phyloP scores from a whole-genome alignment of 2,329 filamentous ascomycete genomes.

The Colletotrichum melonis region DNA sequence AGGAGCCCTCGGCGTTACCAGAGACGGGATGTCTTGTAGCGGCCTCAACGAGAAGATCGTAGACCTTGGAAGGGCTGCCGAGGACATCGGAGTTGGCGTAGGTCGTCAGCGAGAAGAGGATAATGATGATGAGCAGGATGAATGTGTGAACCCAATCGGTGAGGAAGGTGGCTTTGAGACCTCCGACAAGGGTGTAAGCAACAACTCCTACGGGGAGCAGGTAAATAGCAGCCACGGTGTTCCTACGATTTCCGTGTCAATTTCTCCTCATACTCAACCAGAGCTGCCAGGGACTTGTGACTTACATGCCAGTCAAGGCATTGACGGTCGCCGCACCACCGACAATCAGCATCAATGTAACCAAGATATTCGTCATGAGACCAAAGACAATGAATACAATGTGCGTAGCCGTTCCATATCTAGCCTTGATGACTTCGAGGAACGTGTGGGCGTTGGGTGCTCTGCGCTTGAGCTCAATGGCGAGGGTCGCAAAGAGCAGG shows the following conservation, averaged over 20 bases:
- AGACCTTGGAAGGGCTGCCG: slow-evolving; percentile 74
- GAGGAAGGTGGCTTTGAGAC: slow-evolving; percentile 82
- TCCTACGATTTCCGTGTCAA: slow-evolving; percentile 2
- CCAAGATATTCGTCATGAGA: slow-evolving; percentile 79
- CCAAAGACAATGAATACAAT: slow-evolving; percentile 81
- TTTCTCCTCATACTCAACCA: background rate
- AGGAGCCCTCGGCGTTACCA: slow-evolving; percentile 80
- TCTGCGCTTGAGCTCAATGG: slow-evolving; percentile 83
- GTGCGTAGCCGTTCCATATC: slow-evolving; percentile 76
- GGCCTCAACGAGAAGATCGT: slow-evolving; percentile 76
- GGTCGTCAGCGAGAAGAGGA: slow-evolving; percentile 80
- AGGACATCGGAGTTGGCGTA: slow-evolving; percentile 66
- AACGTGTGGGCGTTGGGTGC: slow-evolving; percentile 83
- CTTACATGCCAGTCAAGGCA: slow-evolving; percentile 49
- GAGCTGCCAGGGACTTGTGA: background rate
- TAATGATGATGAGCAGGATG: slow-evolving; percentile 79
- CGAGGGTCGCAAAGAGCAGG: slow-evolving; percentile 83
- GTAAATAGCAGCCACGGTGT: slow-evolving; percentile 80
- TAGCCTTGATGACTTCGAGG: slow-evolving; percentile 79
- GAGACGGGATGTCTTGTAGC: slow-evolving; percentile 74
- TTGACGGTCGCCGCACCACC: slow-evolving; percentile 78
- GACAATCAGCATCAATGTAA: slow-evolving; percentile 82
- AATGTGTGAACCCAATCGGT: slow-evolving; percentile 85
- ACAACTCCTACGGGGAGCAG: slow-evolving; percentile 83
- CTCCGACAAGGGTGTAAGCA: slow-evolving; percentile 75